Evolutionary conservation across 306 rosid species (phyloP), one percentile per base, ranked within the genome.

Genomic region (Lathyrus sativus): DNA sequence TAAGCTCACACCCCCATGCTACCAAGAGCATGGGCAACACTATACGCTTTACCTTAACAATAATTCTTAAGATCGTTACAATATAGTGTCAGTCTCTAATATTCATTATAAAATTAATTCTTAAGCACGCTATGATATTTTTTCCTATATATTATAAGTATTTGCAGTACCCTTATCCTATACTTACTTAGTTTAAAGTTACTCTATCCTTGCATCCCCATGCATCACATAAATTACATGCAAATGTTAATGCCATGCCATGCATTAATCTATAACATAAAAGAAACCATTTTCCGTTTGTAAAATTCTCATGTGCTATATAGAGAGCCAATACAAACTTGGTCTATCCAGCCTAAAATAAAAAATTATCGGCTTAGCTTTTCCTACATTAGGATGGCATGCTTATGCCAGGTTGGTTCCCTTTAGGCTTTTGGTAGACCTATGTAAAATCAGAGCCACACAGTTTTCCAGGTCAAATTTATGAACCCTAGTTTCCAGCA

Each of bases 141-240:
- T 59, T 41, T 17, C 14, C 54, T 53, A 41, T 42, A 72, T 29
- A 17, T 43, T 12, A 35, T 11, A 44, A 63, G 42, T 51, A 19
- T 51, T 51, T 51, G 29, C 28, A 51, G 31, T 51, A 19, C 57
- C 29, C 31, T 51, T 19, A 9, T 18, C 31, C 57, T 51, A 51
- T 17, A 18, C 7, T 8, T 22, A 9, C 24, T 51, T 53, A n/a
- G 17, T 8, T 17, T 49, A 0, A 51, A 10, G 11, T 55, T 37
- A 33, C 60, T 55, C 14, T 15, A 18, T 12, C 14, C 68, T 6
- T 10, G 44, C 33, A 58, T 71, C 38, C 29, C 29, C 39, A 45
- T 67, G 51, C 57, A 65, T 38, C 67, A 57, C 31, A 38, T 68
- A 42, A 26, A 65, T 38, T 58, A 57, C 31, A 58, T 37, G 11